Evolutionary conservation across 192 early-diverging fungal genomes (phyloP), one percentile per base, ranked within the genome.

Genomic region (Globomyces pollinis-pini): DNA sequence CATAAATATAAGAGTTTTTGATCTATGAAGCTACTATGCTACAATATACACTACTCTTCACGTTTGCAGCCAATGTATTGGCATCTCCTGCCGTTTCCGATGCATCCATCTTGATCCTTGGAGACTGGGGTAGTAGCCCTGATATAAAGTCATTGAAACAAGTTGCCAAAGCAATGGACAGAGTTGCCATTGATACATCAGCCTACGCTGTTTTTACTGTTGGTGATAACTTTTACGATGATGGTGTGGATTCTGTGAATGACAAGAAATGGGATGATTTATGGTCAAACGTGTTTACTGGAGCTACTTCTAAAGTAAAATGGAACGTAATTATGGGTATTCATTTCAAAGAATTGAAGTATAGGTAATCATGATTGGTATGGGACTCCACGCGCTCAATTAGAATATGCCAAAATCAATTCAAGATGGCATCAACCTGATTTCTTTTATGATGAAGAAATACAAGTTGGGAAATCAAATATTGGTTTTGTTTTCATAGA

Each of bases 151-250:
- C 15, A 5, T n/a, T 34, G 3, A 52, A n/a, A 35, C 13, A 23
- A 23, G 50, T 52, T 52, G 50, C 50, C 7, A 4, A 35, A 16
- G 15, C 13, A 31, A 52, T 52, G 50, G 50, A 31, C 15, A 34
- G 13, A 12, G 16, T 18, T 16, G 31, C 29, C 29, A 20, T 16
- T n/a, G 16, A 52, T 16, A 35, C 34, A 15, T 12, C 15, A 5
- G 6, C 34, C 15, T 13, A 52, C 16, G 13, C 21, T 35, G 34
- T 52, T 52, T n/a, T 52, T 35, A 20, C 50, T 8, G 13, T 35
- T 5, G 50, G 50, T 5, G 50, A 52, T 35, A 52, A 52, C 50
- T 52, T 52, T 52, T 52, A 52, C 50, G 21, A 31, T 16, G 50
- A 52, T 15, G 34, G 34, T 31, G 50, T 35, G 13, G 15, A 13